A percentile compares a stretch with the other conserved stretches of the same genome.
phyloP scores from a whole-genome alignment of 345 rosid species.

The Eucalyptus rudis region DNA sequence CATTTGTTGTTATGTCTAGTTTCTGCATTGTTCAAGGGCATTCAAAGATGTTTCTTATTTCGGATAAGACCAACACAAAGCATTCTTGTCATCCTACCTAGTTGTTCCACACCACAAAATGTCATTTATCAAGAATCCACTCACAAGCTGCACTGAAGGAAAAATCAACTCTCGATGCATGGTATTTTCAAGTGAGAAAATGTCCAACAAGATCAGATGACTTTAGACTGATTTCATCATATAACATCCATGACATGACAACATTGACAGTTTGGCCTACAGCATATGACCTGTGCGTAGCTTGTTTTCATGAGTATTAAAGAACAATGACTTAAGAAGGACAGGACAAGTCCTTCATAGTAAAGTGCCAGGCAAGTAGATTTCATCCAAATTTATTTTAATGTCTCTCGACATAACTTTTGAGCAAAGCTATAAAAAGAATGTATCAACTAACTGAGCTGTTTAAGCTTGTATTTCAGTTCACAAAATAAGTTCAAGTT shows the following conservation, averaged over 20 bases:
- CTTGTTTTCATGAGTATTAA: background rate
- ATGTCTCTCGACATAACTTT: background rate
- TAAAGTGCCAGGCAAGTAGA: background rate
- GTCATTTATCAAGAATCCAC: background rate
- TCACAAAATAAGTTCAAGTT: background rate
- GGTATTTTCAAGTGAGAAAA: background rate
- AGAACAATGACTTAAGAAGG: background rate
- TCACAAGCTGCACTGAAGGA: background rate
- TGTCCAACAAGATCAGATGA: background rate
- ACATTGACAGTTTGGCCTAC: background rate
- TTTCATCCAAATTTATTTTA: background rate
- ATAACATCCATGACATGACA: background rate
- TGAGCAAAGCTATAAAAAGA: background rate
- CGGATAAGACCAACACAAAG: background rate
- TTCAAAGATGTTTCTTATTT: background rate
- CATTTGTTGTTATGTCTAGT: background rate
- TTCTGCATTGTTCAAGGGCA: background rate
- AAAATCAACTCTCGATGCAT: background rate
- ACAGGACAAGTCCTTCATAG: background rate
- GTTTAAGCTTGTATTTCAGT: background rate
- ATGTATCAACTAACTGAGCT: background rate
- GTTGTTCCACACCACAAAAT: background rate
- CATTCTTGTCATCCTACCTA: background rate
- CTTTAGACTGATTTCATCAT: background rate
- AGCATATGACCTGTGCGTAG: background rate